Base-by-base conservation (phyloP, 2,329 filamentous ascomycete species). In the Polytolypa hystricis region DNA sequence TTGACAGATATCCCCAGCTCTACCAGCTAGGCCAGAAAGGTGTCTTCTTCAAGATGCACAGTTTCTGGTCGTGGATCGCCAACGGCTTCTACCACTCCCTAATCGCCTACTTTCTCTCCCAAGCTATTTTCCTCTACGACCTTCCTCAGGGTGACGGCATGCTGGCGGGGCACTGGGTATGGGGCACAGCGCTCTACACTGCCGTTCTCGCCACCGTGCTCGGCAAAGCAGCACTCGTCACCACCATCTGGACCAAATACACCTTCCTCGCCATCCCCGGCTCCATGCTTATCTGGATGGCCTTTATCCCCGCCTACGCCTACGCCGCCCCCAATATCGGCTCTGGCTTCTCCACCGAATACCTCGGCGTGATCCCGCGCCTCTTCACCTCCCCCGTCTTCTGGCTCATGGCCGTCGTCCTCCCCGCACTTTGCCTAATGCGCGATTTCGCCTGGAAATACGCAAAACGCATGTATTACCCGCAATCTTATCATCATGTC, bases 161-260 rank as follows among this genome's bases (percentile, higher is more conserved):
- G 51, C 75, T 80, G 10, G 84, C 84, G 7, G 91, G 89, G 1
- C 91, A 96, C 58, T 98, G 91, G 91, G 84, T 96, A 3, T 98
- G 91, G 91, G 91, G 89, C 39, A 86, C 86, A 4, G 79, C 81
- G n/a, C 70, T 95, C 16, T 98, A 98, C 65, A 94, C 85, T 1
- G 80, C 91, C 5, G 85, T 85, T n/a, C 74, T 98, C 15, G 75
- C 87, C 16, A 96, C 91, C 0, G 89, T 96, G 0, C 77, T 98
- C 3, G 84, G 86, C 44, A 98, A 98, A 65, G 91, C 91, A 3
- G 86, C 85, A 1, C 71, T 98, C 42, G 84, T 96, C 47, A 94
- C 89, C 15, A 95, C 85, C 60, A 89, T 94, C 62, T 98, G 91
- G 91, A 98, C 91, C 32, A 98, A 98, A 63, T 98, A 94, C 60